Percentiles rank a stretch among this genome's conserved stretches.
These are phyloP conservation scores for Andrographis paniculata DNA, from an alignment of 305 asterid species.

Conservation along the genomic window DNA sequence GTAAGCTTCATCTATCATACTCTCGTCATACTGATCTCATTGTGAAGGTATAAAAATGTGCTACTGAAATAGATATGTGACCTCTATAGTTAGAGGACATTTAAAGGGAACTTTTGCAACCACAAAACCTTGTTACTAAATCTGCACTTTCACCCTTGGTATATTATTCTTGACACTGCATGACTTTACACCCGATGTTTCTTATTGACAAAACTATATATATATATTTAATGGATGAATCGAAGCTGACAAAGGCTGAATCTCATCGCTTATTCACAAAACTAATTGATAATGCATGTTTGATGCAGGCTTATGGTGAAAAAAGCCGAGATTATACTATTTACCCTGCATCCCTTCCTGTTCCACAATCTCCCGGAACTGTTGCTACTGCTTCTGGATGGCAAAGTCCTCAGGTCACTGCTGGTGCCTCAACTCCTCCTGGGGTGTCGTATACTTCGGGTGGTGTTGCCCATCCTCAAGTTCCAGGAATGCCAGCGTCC, in stretches of 20 bases:
- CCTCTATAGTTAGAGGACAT: slow-evolving; percentile 13
- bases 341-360: slow-evolving; percentile 31
- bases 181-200: too few relatives aligned
- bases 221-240: too few relatives aligned
- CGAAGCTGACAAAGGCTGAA: too few relatives aligned
- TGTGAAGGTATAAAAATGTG: slow-evolving; percentile 63
- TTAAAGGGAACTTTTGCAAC: slow-evolving; percentile 18
- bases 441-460: slow-evolving; percentile 28
- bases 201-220: too few relatives aligned
- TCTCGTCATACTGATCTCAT: slow-evolving; percentile 97
- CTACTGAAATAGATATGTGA: slow-evolving; percentile 27
- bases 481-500: slow-evolving; percentile 21
- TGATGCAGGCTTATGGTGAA: slow-evolving; percentile 65
- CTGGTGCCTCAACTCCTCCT: slow-evolving; percentile 23
- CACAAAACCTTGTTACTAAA: slow-evolving; percentile 14
- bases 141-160: slow-evolving; percentile 15
- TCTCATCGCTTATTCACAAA: slow-evolving; percentile 5
- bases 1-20: slow-evolving; percentile 96
- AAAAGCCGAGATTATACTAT: slow-evolving; percentile 75
- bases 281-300: slow-evolving; percentile 11
- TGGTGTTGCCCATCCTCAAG: slow-evolving; percentile 23
- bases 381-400: slow-evolving; percentile 26
- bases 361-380: slow-evolving; percentile 42
- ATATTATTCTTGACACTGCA: slow-evolving; percentile 16
- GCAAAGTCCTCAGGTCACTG: slow-evolving; percentile 44